Conservation (phyloP, 2,329 filamentous ascomycete species). For the Mycosphaerella sp. region DNA sequence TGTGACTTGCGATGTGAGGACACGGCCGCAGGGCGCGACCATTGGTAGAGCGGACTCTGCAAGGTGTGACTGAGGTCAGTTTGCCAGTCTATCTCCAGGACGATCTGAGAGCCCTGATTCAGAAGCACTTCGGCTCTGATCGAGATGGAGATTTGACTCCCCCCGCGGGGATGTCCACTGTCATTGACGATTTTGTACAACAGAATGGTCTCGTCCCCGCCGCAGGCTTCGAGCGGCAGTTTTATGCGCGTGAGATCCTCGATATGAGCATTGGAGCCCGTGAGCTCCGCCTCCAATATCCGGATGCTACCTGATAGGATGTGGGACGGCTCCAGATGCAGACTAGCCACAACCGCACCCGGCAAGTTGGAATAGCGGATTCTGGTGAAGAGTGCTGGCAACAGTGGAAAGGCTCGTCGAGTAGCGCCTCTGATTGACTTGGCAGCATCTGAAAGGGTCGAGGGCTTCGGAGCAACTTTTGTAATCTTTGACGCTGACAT, state of each 20-base stretch:
- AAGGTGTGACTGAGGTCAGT: constrained; percentile 19
- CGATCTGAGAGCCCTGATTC: constrained; percentile 20
- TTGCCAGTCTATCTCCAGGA: constrained; percentile 26
- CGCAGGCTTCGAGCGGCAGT: constrained; percentile 35
- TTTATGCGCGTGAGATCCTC: constrained; percentile 32
- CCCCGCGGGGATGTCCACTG: neutral
- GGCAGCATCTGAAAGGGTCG: constrained; percentile 52
- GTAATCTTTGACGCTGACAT: constrained; percentile 70
- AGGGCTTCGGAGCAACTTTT: constrained; percentile 62
- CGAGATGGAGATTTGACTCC: constrained; percentile 13
- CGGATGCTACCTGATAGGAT: constrained; percentile 38
- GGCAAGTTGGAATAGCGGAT: constrained; percentile 63
- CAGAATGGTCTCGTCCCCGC: constrained; percentile 69
- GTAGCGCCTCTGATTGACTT: constrained; percentile 60
- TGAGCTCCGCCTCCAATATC: constrained; percentile 54
- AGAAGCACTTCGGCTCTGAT: constrained; percentile 20
- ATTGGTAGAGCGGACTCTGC: constrained; percentile 22
- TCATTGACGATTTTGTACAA: constrained; percentile 49
- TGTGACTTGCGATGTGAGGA: constrained; percentile 14
- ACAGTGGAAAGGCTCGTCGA: constrained; percentile 56
- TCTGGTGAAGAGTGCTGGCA: constrained; percentile 64
- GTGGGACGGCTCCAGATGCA: constrained; percentile 28
- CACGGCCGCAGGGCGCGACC: constrained; percentile 23
- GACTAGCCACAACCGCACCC: constrained; percentile 24
- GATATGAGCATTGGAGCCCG: constrained; percentile 53